Base-by-base conservation (phyloP, 257 asterid species). In the Nicotiana obtusifolia region DNA sequence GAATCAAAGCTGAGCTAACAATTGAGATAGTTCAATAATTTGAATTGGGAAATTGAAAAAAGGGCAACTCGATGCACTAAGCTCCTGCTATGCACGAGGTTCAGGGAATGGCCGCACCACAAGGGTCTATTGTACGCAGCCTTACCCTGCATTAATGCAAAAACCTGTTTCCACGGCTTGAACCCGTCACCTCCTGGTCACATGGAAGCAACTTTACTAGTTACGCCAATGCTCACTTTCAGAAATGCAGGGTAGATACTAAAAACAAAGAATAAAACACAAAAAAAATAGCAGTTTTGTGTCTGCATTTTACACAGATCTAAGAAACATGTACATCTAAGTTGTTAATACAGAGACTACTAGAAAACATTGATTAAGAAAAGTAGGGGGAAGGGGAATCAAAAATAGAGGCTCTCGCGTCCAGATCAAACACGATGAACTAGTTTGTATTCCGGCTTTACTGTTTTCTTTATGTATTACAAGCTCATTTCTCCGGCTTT, bases 291-390 rank as follows among this genome's bases (percentile, higher is more conserved):
- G 79, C 41, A 71, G 31, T 73, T 73, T 7, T 47, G 20, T 47
- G 79, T 15, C 61, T 22, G 79, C 79, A 47, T 30, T 47, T 73
- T 47, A 73, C 61, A 44, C 16, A 47, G 41, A 73, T 7, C 61
- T 44, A 73, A 73, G 61, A 73, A 73, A 47, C 61, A 73, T 47
- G 41, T 73, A 73, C 79, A 73, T 73, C 60, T 73, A 73, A 73
- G 79, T 24, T 49, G 52, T 37, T 75, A 75, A 15, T 26, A 49
- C 44, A 47, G 24, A 47, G 41, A 49, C 57, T 52, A 49, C 22
- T 1, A 75, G 44, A 16, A 49, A 15, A 75, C 9, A 15, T 15
- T 16, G 44, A 75, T 8, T 44, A 16, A 14, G 24, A 14, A 26
- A 22, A 75, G 62, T 11, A 71, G 59, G 31, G n/a, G 57, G 28